phyloP scores from a whole-genome alignment of 257 asterid genomes.

The Osmanthus fragrans region DNA sequence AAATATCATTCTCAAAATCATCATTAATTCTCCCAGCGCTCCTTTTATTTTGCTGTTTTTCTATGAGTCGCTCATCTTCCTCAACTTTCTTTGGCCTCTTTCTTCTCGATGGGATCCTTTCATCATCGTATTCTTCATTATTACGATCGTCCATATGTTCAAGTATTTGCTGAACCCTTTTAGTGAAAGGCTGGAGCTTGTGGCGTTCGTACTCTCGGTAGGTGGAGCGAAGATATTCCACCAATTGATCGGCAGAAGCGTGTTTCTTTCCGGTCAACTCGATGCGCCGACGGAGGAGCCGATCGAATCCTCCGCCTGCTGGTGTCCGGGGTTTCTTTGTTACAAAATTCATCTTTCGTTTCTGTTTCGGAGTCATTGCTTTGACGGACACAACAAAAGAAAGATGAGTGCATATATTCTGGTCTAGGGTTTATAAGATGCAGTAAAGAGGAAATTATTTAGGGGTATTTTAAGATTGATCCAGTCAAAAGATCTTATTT shows the following conservation, averaged over 20 bases:
- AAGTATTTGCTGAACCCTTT: constrained; percentile 38
- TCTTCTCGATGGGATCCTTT: constrained; percentile 3
- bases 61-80: constrained; percentile 48
- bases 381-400: not conserved
- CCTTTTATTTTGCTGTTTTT: constrained; percentile 42
- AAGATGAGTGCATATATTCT: not conserved
- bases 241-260: constrained; percentile 57
- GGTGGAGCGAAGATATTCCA: constrained; percentile 58
- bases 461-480: too few relatives aligned
- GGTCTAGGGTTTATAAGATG: not conserved
- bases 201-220: constrained; percentile 54
- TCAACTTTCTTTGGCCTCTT: constrained; percentile 38
- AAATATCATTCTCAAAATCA: constrained; percentile 23
- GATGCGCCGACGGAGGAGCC: constrained; percentile 48
- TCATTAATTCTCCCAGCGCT: constrained; percentile 13
- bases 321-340: not conserved
- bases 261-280: constrained; percentile 30
- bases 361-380: not conserved
- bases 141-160: constrained; percentile 22
- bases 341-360: not conserved
- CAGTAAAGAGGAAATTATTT: too few relatives aligned
- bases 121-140: constrained; percentile 20
- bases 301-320: constrained; percentile 27
- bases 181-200: constrained; percentile 50
- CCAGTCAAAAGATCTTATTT: too few relatives aligned